phyloP scores from a whole-genome alignment of 1,139 yeast genomes.

The Geotrichum cucujoidarum region DNA sequence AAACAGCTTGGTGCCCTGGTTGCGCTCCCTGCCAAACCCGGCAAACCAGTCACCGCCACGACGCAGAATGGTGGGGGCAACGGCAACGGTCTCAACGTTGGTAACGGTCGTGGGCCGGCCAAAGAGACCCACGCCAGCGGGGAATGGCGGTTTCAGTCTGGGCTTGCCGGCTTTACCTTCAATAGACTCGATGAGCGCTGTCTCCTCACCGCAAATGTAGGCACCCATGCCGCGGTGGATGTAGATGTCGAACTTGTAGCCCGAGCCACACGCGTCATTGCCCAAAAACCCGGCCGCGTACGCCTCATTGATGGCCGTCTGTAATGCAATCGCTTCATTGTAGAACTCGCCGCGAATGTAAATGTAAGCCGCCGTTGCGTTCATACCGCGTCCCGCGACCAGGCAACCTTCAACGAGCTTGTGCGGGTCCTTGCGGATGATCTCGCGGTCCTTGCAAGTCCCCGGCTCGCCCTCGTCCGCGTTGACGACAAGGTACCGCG shows the following conservation, averaged over 20 bases:
- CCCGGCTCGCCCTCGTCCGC: conserved; percentile 96
- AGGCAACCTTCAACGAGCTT: conserved; percentile 84
- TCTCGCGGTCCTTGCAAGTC: conserved; percentile 86
- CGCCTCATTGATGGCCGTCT: conserved; percentile 79
- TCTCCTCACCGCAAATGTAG: conserved; percentile 86
- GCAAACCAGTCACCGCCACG: conserved; percentile 88
- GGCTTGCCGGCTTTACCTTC: conserved; percentile 94
- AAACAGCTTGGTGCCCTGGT: conserved; percentile 72
- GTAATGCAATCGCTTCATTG: conserved; percentile 67
- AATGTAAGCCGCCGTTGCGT: conserved; percentile 86
- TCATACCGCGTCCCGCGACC: conserved; percentile 85
- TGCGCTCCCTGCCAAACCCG: conserved; percentile 76
- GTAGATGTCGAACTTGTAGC: conserved; percentile 74
- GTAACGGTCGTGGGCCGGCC: conserved; percentile 90
- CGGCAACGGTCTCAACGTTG: conserved; percentile 84
- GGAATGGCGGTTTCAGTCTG: conserved; percentile 88
- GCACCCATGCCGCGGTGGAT: conserved; percentile 92
- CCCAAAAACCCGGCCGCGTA: conserved; percentile 75
- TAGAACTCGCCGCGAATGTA: conserved; percentile 87
- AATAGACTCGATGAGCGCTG: conserved; percentile 77
- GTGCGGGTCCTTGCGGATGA: conserved; percentile 84
- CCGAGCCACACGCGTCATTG: conserved; percentile 80
- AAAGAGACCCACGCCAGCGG: conserved; percentile 85
- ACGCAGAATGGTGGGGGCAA: conserved; percentile 81
- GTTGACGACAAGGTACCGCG: conserved; percentile 79